Conservation (phyloP, 768 basidiomycete genomes). For the Trametes sanguinea region DNA sequence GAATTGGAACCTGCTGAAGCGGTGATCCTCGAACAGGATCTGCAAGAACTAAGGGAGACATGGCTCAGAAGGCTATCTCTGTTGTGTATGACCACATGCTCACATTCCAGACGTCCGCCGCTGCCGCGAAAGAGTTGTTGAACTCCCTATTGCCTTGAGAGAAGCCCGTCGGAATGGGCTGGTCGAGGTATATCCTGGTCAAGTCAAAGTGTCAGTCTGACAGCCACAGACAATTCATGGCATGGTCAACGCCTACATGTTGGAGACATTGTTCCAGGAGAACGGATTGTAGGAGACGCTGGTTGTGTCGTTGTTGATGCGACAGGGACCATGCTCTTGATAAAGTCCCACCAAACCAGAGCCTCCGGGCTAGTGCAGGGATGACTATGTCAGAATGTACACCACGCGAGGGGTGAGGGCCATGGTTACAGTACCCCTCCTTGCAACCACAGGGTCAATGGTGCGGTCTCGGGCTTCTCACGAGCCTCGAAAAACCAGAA, state of each 20-base stretch:
- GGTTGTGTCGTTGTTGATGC: slow-evolving; percentile 54
- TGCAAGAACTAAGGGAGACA: slow-evolving; percentile 47
- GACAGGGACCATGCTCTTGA: slow-evolving; percentile 43
- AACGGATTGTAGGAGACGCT: slow-evolving; percentile 51
- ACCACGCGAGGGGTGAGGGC: too few relatives aligned
- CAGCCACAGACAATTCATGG: background rate
- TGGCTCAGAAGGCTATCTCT: too few relatives aligned
- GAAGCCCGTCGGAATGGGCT: slow-evolving; percentile 63
- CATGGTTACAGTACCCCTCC: slow-evolving; percentile 40
- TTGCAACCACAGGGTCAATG: slow-evolving; percentile 69
- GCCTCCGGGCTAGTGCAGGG: slow-evolving; percentile 35
- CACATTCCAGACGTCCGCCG: slow-evolving; percentile 54
- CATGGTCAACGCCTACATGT: slow-evolving; percentile 35
- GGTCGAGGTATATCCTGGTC: slow-evolving; percentile 54
- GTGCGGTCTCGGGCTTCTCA: slow-evolving; percentile 57
- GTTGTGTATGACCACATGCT: too few relatives aligned
- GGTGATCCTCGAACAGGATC: slow-evolving; percentile 55
- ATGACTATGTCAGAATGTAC: too few relatives aligned
- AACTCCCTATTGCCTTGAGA: slow-evolving; percentile 54
- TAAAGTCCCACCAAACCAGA: slow-evolving; percentile 40
- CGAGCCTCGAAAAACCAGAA: slow-evolving; percentile 72
- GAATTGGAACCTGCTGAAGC: slow-evolving; percentile 47
- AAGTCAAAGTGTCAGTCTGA: too few relatives aligned
- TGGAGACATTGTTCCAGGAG: slow-evolving; percentile 59
- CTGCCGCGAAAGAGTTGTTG: slow-evolving; percentile 53